phyloP scores from a whole-genome alignment of 352 stramenopile genomes.

The Globisporangium nunn region DNA sequence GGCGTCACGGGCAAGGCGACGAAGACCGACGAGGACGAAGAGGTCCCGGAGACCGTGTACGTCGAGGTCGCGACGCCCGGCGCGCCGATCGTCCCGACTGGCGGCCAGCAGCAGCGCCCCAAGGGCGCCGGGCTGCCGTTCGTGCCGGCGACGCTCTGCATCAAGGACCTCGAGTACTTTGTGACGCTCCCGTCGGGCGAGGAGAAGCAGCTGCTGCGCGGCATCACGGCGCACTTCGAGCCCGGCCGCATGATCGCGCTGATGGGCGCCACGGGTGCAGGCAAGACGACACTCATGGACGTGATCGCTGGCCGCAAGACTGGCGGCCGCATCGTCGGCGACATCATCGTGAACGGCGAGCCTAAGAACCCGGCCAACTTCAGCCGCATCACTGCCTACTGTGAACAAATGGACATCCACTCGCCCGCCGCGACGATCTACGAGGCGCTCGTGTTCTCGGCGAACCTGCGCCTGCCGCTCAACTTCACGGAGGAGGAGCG shows the following conservation, averaged over 20 bases:
- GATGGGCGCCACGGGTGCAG: constrained; percentile 57
- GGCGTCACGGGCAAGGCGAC: constrained; percentile 1
- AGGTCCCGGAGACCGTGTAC: constrained; percentile 2
- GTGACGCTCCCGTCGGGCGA: constrained; percentile 29
- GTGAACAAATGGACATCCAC: constrained; percentile 86
- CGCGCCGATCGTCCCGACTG: not conserved
- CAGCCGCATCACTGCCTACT: constrained; percentile 55
- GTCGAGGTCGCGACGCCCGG: constrained; percentile 6
- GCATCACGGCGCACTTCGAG: constrained; percentile 27
- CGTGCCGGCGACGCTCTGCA: constrained; percentile 19
- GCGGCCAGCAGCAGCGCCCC: no score
- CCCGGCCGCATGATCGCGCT: constrained; percentile 50
- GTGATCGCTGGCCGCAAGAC: constrained; percentile 42
- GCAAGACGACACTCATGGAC: constrained; percentile 52
- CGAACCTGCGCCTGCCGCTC: constrained; percentile 68
- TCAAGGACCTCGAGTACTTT: constrained; percentile 33
- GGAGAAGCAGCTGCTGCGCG: constrained; percentile 28
- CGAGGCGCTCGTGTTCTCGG: constrained; percentile 90
- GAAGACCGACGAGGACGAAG: not conserved
- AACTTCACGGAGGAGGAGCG: constrained; percentile 31
- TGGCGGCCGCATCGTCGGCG: constrained; percentile 47
- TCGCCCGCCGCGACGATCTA: constrained; percentile 66
- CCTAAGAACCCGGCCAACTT: constrained; percentile 25
- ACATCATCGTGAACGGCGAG: constrained; percentile 82
- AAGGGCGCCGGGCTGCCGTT: constrained; percentile 7